Evolutionary conservation across 106 monocot species (phyloP).

Genomic region (Dioscorea dumetorum): DNA sequence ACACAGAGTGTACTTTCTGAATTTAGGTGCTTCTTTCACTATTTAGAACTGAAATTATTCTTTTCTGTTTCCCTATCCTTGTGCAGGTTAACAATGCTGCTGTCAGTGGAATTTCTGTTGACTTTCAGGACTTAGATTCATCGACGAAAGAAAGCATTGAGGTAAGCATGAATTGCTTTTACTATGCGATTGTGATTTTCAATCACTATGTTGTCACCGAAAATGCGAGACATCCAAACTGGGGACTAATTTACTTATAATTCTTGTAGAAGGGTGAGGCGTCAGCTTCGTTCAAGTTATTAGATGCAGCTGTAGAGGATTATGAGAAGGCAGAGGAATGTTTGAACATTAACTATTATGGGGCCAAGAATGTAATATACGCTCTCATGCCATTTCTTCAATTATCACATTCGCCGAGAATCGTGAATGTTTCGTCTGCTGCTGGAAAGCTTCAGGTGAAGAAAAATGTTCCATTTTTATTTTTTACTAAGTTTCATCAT

Average conservation of each 20-base stretch:
- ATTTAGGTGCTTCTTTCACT: not conserved
- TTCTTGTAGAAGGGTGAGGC: not conserved
- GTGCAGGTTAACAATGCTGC: not conserved
- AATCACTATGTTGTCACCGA: too few relatives aligned
- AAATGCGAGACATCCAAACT: too few relatives aligned
- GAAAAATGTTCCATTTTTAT: not conserved
- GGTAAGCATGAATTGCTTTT: too few relatives aligned
- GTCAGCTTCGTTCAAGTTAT: too few relatives aligned
- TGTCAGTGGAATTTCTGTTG: not conserved
- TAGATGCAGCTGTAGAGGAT: not conserved
- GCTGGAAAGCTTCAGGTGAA: not conserved
- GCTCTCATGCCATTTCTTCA: conserved; percentile 3
- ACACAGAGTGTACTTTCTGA: not conserved
- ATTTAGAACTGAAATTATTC: not conserved
- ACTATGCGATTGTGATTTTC: too few relatives aligned
- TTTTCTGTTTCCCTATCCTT: not conserved
- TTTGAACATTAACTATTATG: conserved; percentile 1
- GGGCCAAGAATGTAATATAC: not conserved
- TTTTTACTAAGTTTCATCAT: too few relatives aligned
- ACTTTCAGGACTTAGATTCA: not conserved
- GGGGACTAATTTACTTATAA: too few relatives aligned
- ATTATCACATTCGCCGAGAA: not conserved
- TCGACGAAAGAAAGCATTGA: not conserved
- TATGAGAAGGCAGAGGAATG: conserved; percentile 4
- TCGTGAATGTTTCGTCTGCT: not conserved